Percentiles rank a stretch among this genome's conserved stretches.
Evolutionary conservation across 257 asterid genomes (phyloP).

Genomic region (Solanum corneliomulleri): DNA sequence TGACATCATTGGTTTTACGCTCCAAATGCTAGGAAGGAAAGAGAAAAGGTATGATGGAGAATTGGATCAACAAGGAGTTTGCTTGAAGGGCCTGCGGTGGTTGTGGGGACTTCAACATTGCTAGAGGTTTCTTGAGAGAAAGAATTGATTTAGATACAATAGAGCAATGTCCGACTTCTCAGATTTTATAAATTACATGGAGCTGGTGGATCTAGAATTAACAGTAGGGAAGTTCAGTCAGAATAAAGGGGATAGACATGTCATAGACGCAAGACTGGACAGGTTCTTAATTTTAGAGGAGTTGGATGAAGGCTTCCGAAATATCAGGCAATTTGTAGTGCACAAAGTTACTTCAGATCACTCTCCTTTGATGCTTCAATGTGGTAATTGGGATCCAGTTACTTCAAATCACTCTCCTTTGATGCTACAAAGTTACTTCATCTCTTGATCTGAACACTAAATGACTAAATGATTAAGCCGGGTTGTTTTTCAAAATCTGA

Average conservation of each 20-base stretch:
- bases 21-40: background rate
- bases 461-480: background rate
- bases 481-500: background rate
- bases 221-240: background rate
- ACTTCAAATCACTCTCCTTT: too few relatives aligned
- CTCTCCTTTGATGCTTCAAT: background rate
- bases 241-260: background rate
- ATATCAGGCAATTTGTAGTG: background rate
- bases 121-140: background rate
- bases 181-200: background rate
- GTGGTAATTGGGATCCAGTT: background rate
- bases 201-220: background rate
- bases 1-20: background rate
- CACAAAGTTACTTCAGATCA: background rate
- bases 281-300: background rate
- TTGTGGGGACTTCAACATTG: background rate
- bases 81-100: background rate
- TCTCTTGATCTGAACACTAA: background rate
- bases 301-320: background rate
- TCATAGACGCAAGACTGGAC: background rate
- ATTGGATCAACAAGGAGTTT: background rate
- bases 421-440: too few relatives aligned
- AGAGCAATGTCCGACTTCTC: background rate
- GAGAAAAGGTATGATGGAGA: background rate
- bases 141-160: background rate